Base-by-base conservation (phyloP, 805 yeast species). In the Saccharomycopsis synnaedendra region DNA sequence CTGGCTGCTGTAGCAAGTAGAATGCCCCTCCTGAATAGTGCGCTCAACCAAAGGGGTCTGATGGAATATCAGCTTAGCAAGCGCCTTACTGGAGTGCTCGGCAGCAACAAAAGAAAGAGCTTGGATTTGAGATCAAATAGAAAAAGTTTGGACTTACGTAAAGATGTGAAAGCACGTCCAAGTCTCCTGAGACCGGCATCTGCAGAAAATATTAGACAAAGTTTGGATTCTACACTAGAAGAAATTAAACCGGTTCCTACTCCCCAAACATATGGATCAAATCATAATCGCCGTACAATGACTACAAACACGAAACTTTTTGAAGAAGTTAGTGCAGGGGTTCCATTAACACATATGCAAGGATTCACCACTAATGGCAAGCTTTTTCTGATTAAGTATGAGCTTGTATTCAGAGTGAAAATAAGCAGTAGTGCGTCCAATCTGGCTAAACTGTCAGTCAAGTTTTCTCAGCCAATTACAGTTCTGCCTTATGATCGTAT, bases 361-460 rank as follows among this genome's bases (percentile, higher is more conserved):
- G 70, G 71, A 6, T 72, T 76, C 56, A 72, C 82, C 5, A 67
- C 72, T 11, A 58, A 69, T 9, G 80, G 82, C 0, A 66, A 65
- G 41, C 63, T 76, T 28, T 79, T 69, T 55, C 68, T 76, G 30
- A 59, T 78, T 5, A 64, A 75, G 30, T 80, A 76, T 57, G 78
- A 74, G 51, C 55, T 75, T 3, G 58, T 68, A 0, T 50, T 80
- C 28, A 76, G 74, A 48, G 66, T 75, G 41, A 76, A 75, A 50
- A 57, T 75, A 28, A 59, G 61, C 11, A 73, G 69, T 38, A 44
- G 43, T 36, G 10, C 27, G 9, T 33, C 45, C 7, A 33, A 44
- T 11, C 30, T 39, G 11, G 27, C 29, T 30, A 72, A 74, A 3
- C 75, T 74, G 53, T 76, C 74, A 49, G 62, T 78, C 38, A 74